These are phyloP conservation scores for Scheffersomyces stipitis DNA, from an alignment of 805 yeast genomes.

Conservation along the genomic window DNA sequence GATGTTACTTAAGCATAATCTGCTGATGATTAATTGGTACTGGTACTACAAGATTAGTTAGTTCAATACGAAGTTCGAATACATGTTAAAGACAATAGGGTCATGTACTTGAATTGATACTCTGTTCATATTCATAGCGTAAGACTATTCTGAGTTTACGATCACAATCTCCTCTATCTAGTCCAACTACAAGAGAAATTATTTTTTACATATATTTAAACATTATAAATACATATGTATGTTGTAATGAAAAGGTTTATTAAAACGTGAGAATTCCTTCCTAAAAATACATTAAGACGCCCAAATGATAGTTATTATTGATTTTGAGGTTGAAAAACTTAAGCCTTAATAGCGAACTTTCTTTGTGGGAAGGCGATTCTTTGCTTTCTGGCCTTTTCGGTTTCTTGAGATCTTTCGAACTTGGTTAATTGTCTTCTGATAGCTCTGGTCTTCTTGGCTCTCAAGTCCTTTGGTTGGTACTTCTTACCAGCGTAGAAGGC, in stretches of 20 bases:
- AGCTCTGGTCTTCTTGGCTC: conserved; percentile 99
- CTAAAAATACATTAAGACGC: neutral
- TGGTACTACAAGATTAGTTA: too few species aligned
- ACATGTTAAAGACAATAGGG: too few species aligned
- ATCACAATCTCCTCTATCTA: too few species aligned
- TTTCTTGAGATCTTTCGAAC: conserved; percentile 75
- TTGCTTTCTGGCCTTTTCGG: conserved; percentile 90
- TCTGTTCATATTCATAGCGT: too few species aligned
- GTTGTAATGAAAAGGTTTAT: neutral
- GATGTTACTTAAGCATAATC: conserved; percentile 15
- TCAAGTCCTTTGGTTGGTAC: conserved; percentile 96
- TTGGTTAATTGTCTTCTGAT: conserved; percentile 94
- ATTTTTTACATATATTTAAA: too few species aligned
- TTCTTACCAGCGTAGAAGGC: conserved; percentile 94
- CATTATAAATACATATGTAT: neutral
- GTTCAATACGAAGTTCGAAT: too few species aligned
- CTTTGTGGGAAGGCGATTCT: conserved; percentile 96
- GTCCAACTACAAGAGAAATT: too few species aligned
- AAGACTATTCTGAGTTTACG: too few species aligned
- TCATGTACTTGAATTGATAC: too few species aligned
- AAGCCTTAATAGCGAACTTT: conserved; percentile 98
- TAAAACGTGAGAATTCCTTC: neutral
- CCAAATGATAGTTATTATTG: neutral
- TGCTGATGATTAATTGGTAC: neutral
- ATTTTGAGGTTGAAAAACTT: conserved; percentile 29